Percentiles rank a stretch among this genome's conserved stretches.
phyloP scores from a whole-genome alignment of 2,329 filamentous ascomycete genomes.

The Sporothrix luriei region DNA sequence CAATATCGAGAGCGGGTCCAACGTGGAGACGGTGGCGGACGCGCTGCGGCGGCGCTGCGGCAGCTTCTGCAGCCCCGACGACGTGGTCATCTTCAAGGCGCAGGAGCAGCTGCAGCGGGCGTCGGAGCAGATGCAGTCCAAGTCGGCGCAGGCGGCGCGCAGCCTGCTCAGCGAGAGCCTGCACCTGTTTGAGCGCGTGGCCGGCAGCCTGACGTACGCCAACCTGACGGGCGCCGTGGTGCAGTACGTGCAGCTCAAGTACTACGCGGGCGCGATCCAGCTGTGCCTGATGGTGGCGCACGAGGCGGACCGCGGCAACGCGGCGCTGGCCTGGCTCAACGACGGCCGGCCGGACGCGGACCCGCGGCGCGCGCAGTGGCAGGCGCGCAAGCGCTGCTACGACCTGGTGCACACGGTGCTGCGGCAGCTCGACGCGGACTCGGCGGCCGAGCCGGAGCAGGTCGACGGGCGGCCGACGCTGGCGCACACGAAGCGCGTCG shows the following conservation, averaged over 20 bases:
- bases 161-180: constrained; percentile 86
- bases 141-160: constrained; percentile 74
- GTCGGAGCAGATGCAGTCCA: constrained; percentile 72
- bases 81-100: constrained; percentile 97
- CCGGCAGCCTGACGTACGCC: constrained; percentile 75
- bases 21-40: constrained; percentile 96
- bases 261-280: constrained; percentile 91
- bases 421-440: constrained; percentile 71
- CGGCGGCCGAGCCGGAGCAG: constrained; percentile 67
- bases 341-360: constrained; percentile 77
- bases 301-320: constrained; percentile 84
- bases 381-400: constrained; percentile 77
- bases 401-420: constrained; percentile 84
- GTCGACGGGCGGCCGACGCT: constrained; percentile 78
- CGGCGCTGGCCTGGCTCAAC: constrained; percentile 81
- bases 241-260: constrained; percentile 79
- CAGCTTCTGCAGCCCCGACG: constrained; percentile 95
- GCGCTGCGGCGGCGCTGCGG: constrained; percentile 89
- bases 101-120: constrained; percentile 92
- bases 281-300: constrained; percentile 80
- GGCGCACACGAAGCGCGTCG: constrained; percentile 74
- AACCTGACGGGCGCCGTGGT: constrained; percentile 77
- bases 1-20: constrained; percentile 94
- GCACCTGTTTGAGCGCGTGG: constrained; percentile 84
- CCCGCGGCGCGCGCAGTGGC: constrained; percentile 66